Conservation (phyloP, 2,329 filamentous ascomycete genomes). For the Sphaceloma murrayae region DNA sequence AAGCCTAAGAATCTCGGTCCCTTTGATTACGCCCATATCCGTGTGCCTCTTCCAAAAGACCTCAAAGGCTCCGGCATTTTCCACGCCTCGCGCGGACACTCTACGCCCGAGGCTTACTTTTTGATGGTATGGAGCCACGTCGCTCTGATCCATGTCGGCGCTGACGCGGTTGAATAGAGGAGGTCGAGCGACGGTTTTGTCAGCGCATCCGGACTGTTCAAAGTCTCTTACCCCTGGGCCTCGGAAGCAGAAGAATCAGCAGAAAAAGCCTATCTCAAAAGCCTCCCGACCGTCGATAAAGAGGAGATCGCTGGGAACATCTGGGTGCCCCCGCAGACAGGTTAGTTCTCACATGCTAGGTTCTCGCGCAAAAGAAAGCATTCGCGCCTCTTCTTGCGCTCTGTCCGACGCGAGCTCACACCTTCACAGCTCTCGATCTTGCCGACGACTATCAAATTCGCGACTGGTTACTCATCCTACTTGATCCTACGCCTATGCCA, state of each 20-base stretch:
- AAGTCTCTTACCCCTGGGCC: slow-evolving; percentile 75
- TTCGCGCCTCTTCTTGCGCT: slow-evolving; percentile 14
- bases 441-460: slow-evolving; percentile 79
- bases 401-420: slow-evolving; percentile 1
- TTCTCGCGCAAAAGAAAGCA: slow-evolving; percentile 1
- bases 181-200: slow-evolving; percentile 76
- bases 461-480: slow-evolving; percentile 82
- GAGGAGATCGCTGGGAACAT: slow-evolving; percentile 96
- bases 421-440: slow-evolving; percentile 59
- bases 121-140: slow-evolving; percentile 57
- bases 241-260: slow-evolving; percentile 56
- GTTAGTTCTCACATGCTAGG: slow-evolving; percentile 38
- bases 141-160: not conserved
- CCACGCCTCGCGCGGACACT: slow-evolving; percentile 53
- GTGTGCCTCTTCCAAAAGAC: slow-evolving; percentile 84
- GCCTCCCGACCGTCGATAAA: slow-evolving; percentile 65
- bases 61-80: slow-evolving; percentile 85
- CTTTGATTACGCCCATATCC: slow-evolving; percentile 93
- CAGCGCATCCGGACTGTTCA: slow-evolving; percentile 86
- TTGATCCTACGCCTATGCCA: slow-evolving; percentile 75
- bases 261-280: slow-evolving; percentile 79
- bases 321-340: slow-evolving; percentile 76
- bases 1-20: slow-evolving; percentile 66
- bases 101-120: slow-evolving; percentile 82
- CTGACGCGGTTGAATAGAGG: slow-evolving; percentile 41